Percentiles rank a stretch among this genome's conserved stretches.
Conservation (phyloP, 225 moss, liverwort and hornwort species). For the Pleurozium schreberi region DNA sequence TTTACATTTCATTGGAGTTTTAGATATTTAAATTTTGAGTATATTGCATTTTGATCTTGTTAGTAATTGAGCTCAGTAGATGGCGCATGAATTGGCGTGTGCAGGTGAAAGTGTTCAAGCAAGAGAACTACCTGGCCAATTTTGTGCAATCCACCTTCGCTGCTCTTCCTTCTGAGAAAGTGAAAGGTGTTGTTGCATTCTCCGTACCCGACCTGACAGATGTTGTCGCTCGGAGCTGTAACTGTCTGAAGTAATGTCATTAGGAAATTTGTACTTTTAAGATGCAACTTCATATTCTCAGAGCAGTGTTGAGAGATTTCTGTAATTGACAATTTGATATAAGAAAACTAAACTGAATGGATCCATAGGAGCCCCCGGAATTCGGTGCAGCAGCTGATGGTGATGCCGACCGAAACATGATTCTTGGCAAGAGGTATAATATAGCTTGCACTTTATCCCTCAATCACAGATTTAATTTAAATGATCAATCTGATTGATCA, state of each 20-base stretch:
- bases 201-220: neutral
- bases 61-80: neutral
- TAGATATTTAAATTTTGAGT: neutral
- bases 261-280: neutral
- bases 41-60: neutral
- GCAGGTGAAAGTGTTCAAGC: constrained; percentile 74
- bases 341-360: neutral
- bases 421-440: constrained; percentile 60
- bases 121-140: constrained; percentile 69
- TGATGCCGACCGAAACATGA: constrained; percentile 86
- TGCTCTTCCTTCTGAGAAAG: constrained; percentile 55
- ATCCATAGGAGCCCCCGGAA: constrained; percentile 39
- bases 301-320: neutral
- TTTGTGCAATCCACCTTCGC: constrained; percentile 73
- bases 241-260: neutral
- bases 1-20: neutral
- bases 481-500: neutral
- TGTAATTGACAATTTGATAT: neutral
- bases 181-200: constrained; percentile 31
- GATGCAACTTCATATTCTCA: neutral
- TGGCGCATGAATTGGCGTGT: neutral
- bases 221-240: neutral
- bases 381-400: constrained; percentile 81
- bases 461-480: neutral
- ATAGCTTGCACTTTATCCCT: neutral